phyloP scores from a whole-genome alignment of 192 early-diverging fungal genomes.

The Rhizophlyctis rosea region DNA sequence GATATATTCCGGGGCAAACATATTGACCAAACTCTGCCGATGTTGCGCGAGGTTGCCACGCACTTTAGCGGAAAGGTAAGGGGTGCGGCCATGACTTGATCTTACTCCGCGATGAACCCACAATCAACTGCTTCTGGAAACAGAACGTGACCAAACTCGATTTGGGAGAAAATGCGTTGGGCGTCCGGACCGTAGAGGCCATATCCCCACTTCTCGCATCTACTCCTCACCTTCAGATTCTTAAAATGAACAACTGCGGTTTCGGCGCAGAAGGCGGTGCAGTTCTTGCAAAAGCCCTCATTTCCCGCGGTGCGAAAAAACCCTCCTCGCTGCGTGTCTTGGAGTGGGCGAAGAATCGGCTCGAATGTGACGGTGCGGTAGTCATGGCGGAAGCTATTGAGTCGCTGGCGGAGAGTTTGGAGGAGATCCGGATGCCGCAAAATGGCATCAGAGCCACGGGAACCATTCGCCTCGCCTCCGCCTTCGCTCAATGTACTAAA shows the following conservation, averaged over 20 bases:
- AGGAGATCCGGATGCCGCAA: conserved; percentile 88
- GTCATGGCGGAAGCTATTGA: conserved; percentile 79
- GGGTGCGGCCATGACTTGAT: no score
- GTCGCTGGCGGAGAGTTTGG: conserved; percentile 67
- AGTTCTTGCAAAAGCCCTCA: conserved; percentile 79
- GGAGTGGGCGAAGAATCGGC: conserved; percentile 87
- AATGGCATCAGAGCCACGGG: conserved; percentile 97
- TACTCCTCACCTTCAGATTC: conserved; percentile 72
- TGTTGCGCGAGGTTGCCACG: conserved; percentile 75
- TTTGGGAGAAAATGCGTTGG: conserved; percentile 91
- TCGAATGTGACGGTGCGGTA: conserved; percentile 79
- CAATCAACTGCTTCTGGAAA: conserved; percentile 6
- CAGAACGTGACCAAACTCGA: conserved; percentile 61
- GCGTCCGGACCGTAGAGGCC: conserved; percentile 87
- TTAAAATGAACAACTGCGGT: conserved; percentile 97
- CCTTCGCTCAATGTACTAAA: conserved; percentile 60
- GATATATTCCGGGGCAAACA: conserved; percentile 95
- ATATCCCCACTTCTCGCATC: conserved; percentile 80
- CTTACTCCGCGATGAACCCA: not conserved
- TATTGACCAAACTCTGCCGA: conserved; percentile 80
- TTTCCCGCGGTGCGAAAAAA: conserved; percentile 70
- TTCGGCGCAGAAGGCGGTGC: conserved; percentile 87
- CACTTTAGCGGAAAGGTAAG: conserved; percentile 71
- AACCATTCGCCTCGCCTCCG: conserved; percentile 65
- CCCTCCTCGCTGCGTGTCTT: conserved; percentile 72